Conservation (phyloP, 352 stramenopile genomes). For the Nothophytophthora sp. region DNA sequence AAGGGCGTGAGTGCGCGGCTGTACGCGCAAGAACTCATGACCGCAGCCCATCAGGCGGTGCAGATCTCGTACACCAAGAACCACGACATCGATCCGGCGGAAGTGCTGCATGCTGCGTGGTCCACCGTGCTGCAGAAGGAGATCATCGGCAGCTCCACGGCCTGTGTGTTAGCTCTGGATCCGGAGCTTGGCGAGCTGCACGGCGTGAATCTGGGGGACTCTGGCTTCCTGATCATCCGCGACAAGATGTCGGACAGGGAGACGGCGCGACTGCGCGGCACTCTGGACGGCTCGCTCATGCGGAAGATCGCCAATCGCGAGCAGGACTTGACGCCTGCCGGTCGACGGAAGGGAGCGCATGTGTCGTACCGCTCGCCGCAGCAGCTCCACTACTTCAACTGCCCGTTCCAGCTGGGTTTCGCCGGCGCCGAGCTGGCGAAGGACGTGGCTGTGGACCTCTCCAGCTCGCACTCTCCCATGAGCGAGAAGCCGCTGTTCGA, state of each 20-base stretch:
- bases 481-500: conserved; percentile 91
- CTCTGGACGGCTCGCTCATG: conserved; percentile 70
- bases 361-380: conserved; percentile 95
- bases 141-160: conserved; percentile 93
- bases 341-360: conserved; percentile 74
- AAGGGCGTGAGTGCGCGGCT: conserved; percentile 86
- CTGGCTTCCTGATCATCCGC: conserved; percentile 82
- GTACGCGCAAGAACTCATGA: conserved; percentile 82
- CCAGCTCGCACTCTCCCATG: conserved; percentile 48
- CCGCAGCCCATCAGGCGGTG: conserved; percentile 62
- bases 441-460: conserved; percentile 54
- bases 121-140: conserved; percentile 86
- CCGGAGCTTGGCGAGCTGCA: conserved; percentile 91
- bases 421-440: conserved; percentile 44
- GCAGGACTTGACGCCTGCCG: conserved; percentile 62
- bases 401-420: conserved; percentile 93
- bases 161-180: conserved; percentile 93
- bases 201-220: conserved; percentile 95
- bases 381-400: conserved; percentile 97
- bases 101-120: conserved; percentile 76
- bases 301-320: conserved; percentile 73
- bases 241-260: conserved; percentile 77
- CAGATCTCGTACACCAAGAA: conserved; percentile 63
- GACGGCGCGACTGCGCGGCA: conserved; percentile 61
- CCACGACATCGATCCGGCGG: conserved; percentile 55